phyloP scores from a whole-genome alignment of 2,329 filamentous ascomycete species.

The Fusarium sp. region DNA sequence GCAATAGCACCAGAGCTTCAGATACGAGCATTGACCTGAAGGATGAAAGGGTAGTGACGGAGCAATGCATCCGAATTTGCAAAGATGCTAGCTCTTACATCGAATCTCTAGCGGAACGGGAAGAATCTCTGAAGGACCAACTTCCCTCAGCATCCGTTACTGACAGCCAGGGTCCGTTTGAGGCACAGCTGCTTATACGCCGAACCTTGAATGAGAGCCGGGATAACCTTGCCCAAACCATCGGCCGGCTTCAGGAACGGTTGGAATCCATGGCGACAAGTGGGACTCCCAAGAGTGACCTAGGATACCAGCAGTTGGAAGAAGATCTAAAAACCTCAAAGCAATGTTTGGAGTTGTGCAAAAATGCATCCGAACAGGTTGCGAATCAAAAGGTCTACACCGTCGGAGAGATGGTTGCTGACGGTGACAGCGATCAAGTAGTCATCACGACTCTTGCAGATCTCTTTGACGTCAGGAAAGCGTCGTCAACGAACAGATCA shows the following conservation, averaged over 20 bases:
- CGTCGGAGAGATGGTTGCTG: constrained; percentile 55
- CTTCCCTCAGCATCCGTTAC: background rate
- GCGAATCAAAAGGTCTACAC: constrained; percentile 52
- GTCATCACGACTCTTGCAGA: constrained; percentile 58
- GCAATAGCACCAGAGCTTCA: constrained; percentile 20
- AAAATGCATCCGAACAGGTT: constrained; percentile 50
- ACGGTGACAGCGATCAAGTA: constrained; percentile 56
- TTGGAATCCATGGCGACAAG: constrained; percentile 46
- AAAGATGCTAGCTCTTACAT: constrained; percentile 55
- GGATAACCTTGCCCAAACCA: constrained; percentile 50
- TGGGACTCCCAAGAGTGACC: constrained; percentile 38
- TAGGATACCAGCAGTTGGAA: constrained; percentile 50
- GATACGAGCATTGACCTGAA: constrained; percentile 50
- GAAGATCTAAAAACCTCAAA: constrained; percentile 53
- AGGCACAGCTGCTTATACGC: constrained; percentile 52
- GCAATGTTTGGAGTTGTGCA: constrained; percentile 57
- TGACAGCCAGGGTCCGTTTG: constrained; percentile 40
- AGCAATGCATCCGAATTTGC: constrained; percentile 57
- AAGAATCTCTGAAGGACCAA: constrained; percentile 43
- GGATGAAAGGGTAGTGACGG: constrained; percentile 55
- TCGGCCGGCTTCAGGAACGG: constrained; percentile 52
- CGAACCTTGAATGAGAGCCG: constrained; percentile 51
- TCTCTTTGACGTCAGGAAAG: constrained; percentile 57
- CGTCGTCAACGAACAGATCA: constrained; percentile 51
- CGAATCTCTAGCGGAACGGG: constrained; percentile 49